Evolutionary conservation across 2,329 filamentous ascomycete genomes (phyloP).

Genomic region (Fusarium penzigii): DNA sequence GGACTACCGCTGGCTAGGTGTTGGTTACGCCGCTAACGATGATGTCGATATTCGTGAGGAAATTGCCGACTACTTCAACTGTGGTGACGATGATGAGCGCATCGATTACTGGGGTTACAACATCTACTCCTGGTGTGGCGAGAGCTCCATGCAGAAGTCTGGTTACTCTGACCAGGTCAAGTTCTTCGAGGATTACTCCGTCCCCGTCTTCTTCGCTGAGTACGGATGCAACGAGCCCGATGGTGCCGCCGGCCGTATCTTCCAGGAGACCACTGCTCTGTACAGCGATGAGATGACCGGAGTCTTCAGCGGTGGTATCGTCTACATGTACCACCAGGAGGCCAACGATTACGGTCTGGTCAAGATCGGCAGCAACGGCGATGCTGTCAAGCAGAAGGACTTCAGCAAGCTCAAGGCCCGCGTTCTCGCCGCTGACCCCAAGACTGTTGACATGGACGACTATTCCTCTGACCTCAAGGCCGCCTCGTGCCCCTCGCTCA

Average conservation of each 20-base stretch:
- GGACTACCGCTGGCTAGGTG: constrained; percentile 76
- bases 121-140: constrained; percentile 98
- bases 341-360: constrained; percentile 86
- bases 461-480: constrained; percentile 77
- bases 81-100: constrained; percentile 61
- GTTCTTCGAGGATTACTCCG: constrained; percentile 86
- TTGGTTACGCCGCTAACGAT: constrained; percentile 96
- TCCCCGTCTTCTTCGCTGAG: constrained; percentile 97
- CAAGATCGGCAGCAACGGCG: constrained; percentile 52
- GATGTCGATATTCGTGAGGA: constrained; percentile 79
- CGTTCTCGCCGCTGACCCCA: constrained; percentile 68
- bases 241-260: constrained; percentile 68
- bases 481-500: constrained; percentile 69
- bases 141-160: constrained; percentile 74
- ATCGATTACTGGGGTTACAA: constrained; percentile 99
- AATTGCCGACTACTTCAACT: constrained; percentile 94
- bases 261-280: constrained; percentile 81
- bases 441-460: constrained; percentile 60
- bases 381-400: constrained; percentile 69
- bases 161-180: constrained; percentile 80
- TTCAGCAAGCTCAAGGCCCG: constrained; percentile 72
- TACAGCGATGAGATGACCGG: constrained; percentile 79
- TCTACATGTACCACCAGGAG: constrained; percentile 98
- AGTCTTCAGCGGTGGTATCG: constrained; percentile 94
- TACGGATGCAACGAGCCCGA: constrained; percentile 84